Conservation (phyloP, 768 basidiomycete species). For the Pleurotus tuoliensis region DNA sequence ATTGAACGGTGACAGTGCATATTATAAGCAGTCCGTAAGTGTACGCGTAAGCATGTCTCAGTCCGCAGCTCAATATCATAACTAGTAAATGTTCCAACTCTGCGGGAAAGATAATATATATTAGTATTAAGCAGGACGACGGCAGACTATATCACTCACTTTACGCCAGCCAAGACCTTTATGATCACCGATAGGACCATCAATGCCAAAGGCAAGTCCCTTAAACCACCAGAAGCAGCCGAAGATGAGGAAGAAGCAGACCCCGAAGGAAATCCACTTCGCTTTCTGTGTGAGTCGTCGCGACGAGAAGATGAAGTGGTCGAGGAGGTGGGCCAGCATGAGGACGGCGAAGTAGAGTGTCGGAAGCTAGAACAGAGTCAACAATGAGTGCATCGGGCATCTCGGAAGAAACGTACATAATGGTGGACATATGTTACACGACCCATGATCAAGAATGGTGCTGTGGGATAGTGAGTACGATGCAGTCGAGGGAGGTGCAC, state of each 20-base stretch:
- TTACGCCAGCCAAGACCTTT: slow-evolving; percentile 79
- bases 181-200: slow-evolving; percentile 81
- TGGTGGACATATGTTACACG: slow-evolving; percentile 96
- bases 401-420: slow-evolving; percentile 57
- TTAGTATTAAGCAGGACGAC: background rate
- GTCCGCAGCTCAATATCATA: background rate
- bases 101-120: background rate
- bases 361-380: slow-evolving; percentile 57
- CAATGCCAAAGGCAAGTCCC: slow-evolving; percentile 84
- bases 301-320: slow-evolving; percentile 89
- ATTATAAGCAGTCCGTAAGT: background rate
- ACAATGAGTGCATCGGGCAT: background rate
- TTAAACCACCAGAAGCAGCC: slow-evolving; percentile 96
- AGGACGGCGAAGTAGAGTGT: slow-evolving; percentile 96
- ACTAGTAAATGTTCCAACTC: slow-evolving; percentile 9
- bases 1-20: too few species aligned
- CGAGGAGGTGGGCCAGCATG: slow-evolving; percentile 85
- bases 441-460: slow-evolving; percentile 97
- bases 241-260: slow-evolving; percentile 56
- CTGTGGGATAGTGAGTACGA: slow-evolving; percentile 33
- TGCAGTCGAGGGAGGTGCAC: background rate
- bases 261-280: slow-evolving; percentile 70
- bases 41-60: too few species aligned
- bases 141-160: slow-evolving; percentile 22
- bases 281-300: slow-evolving; percentile 54